Percentiles rank a stretch among this genome's conserved stretches.
Evolutionary conservation across 2,329 filamentous ascomycete species (phyloP).

Genomic region (Botrytis porri): DNA sequence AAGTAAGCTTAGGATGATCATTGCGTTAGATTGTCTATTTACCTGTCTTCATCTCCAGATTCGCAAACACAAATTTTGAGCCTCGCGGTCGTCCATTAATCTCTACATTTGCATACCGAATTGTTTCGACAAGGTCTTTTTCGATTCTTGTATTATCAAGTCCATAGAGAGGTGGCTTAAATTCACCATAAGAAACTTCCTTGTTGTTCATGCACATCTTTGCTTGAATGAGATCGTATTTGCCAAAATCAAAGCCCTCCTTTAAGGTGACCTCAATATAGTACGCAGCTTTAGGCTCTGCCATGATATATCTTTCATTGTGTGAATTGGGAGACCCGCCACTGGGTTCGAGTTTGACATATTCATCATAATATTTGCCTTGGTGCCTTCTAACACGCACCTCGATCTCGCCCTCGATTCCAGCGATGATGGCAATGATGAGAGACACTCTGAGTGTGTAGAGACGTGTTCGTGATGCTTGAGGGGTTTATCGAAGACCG

Average conservation of each 20-base stretch:
- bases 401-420: too few species aligned
- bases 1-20: not conserved
- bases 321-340: not conserved
- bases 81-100: not conserved
- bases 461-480: too few species aligned
- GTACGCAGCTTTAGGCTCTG: slow-evolving; percentile 11
- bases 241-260: slow-evolving; percentile 1
- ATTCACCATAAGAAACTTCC: too few species aligned
- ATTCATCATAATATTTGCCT: slow-evolving; percentile 18
- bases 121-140: not conserved
- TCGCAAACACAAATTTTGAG: not conserved
- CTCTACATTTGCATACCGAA: not conserved
- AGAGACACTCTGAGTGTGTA: too few species aligned
- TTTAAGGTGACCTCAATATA: slow-evolving; percentile 18
- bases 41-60: not conserved
- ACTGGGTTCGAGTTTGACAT: slow-evolving; percentile 3
- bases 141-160: not conserved
- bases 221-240: not conserved
- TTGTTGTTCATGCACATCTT: not conserved
- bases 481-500: too few species aligned
- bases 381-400: too few species aligned
- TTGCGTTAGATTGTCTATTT: not conserved
- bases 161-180: too few species aligned
- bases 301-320: slow-evolving; percentile 9
- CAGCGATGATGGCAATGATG: too few species aligned